phyloP scores from a whole-genome alignment of 2,329 filamentous ascomycete genomes.

The Aspergillus quadricinctus region DNA sequence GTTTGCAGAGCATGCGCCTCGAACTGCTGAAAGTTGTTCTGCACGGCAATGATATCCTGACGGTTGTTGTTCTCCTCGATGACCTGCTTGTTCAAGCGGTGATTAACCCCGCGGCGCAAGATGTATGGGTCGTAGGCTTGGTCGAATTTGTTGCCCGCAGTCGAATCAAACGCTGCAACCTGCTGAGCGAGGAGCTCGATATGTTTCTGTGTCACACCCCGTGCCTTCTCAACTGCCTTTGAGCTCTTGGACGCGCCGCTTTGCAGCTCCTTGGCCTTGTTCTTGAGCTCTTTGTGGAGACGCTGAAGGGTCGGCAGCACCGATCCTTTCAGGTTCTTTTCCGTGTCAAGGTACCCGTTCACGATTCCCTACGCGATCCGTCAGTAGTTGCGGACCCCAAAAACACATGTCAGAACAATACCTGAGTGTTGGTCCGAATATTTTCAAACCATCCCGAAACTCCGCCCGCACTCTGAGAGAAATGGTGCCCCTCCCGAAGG shows the following conservation, averaged over 20 bases:
- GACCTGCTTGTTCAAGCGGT: slow-evolving; percentile 86
- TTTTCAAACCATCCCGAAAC: slow-evolving; percentile 90
- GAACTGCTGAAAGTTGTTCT: slow-evolving; percentile 82
- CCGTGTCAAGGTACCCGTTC: slow-evolving; percentile 85
- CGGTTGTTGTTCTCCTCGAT: slow-evolving; percentile 94
- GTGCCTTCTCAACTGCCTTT: slow-evolving; percentile 88
- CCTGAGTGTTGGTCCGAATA: slow-evolving; percentile 82
- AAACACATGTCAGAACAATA: slow-evolving; percentile 24
- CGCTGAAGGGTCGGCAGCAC: slow-evolving; percentile 86
- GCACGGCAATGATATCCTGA: slow-evolving; percentile 86
- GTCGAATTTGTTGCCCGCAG: slow-evolving; percentile 62
- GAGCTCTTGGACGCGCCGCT: slow-evolving; percentile 76
- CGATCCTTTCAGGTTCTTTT: slow-evolving; percentile 80
- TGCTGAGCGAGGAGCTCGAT: slow-evolving; percentile 90
- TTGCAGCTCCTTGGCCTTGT: slow-evolving; percentile 85
- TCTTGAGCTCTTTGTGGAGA: slow-evolving; percentile 93
- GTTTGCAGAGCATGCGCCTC: slow-evolving; percentile 81
- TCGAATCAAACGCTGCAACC: slow-evolving; percentile 71
- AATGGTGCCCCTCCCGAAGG: slow-evolving; percentile 85
- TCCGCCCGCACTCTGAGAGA: slow-evolving; percentile 83
- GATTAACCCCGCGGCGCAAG: slow-evolving; percentile 71
- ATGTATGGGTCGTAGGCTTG: slow-evolving; percentile 83
- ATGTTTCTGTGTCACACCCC: slow-evolving; percentile 83
- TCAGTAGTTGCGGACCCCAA: not conserved
- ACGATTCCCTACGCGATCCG: slow-evolving; percentile 61